Base-by-base conservation (phyloP, 2,329 filamentous ascomycete species). In the Cadophora sp. region DNA sequence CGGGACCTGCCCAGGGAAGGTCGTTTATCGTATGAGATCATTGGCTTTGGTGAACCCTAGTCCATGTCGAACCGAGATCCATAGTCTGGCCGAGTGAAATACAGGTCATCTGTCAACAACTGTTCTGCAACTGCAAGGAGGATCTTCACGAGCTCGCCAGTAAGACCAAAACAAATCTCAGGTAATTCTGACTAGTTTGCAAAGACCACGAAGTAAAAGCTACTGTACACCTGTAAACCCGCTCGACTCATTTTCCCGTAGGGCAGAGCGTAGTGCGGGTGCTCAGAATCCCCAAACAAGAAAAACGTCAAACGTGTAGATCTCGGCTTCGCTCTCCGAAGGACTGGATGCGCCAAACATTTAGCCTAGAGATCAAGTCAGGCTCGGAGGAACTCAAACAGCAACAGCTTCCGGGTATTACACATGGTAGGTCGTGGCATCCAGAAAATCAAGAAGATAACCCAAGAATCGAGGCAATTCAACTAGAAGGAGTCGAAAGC, bases 281-380 rank as follows among this genome's bases (percentile, higher is more conserved):
- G n/a, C n/a, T 59, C 22, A 26, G 29, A 37, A 12, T 40, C 55
- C 11, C 29, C n/a, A n/a, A n/a, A n/a, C n/a, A n/a, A n/a, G n/a
- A 12, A 58, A 6, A 24, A 43, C 22, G 56, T 59, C 56, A 40
- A 59, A 59, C 22, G 11, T 58, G 34, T 27, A 59, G 31, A 59
- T 59, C 56, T 59, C 34, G 34, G 56, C 56, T 43, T 59, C 56
- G 22, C 43, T 43, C 27, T 43, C 55, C 56, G 56, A 14, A 43
- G 34, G 24, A 40, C 31, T 37, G 56, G 56, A 11, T 27, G 26
- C 12, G 34, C 34, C 22, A 40, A 27, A 14, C 8, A 59, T 34
- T 26, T 37, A 58, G 55, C 31, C 19, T 27, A 12, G 34, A 43
- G n/a, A 59, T 59, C 56, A 40, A 4, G 22, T 16, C 56, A n/a